These are phyloP conservation scores for Rhododendron molle DNA, from an alignment of 148 eudicot species.

Conservation along the genomic window DNA sequence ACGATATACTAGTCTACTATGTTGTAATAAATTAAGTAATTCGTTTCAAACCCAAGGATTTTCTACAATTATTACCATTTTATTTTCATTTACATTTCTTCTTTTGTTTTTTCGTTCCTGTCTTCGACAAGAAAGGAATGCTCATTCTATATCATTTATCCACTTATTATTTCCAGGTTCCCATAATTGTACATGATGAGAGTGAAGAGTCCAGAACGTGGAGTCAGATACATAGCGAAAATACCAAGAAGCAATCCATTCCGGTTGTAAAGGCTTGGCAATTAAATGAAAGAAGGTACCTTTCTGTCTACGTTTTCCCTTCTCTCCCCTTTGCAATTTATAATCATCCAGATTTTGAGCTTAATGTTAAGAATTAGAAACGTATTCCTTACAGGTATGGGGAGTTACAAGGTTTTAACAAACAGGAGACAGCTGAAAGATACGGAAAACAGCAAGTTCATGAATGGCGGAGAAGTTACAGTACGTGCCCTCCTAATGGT, in stretches of 20 bases:
- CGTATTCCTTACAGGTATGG: conserved; percentile 43
- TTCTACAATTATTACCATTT: background rate
- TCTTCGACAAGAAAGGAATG: background rate
- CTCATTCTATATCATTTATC: background rate
- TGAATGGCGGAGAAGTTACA: conserved; percentile 54
- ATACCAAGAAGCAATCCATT: conserved; percentile 32
- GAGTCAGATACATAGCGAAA: conserved; percentile 40
- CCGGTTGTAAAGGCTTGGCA: conserved; percentile 57
- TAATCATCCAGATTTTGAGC: background rate
- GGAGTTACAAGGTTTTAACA: conserved; percentile 53
- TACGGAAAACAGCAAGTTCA: conserved; percentile 50
- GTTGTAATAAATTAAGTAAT: background rate
- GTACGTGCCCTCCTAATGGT: conserved; percentile 51
- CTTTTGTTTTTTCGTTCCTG: too few species aligned
- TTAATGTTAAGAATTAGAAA: background rate
- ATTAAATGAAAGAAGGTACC: conserved; percentile 53
- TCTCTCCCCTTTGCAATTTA: background rate
- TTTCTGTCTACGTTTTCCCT: conserved; percentile 2
- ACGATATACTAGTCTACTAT: background rate
- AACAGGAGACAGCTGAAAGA: conserved; percentile 43
- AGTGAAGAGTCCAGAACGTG: conserved; percentile 36
- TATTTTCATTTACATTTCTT: background rate
- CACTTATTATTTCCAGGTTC: conserved; percentile 35
- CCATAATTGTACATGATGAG: conserved; percentile 33
- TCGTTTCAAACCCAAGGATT: background rate